A percentile compares a stretch with the other conserved stretches of the same genome.
These are phyloP conservation scores for Prunus mume DNA, from an alignment of 306 rosid species.

Conservation along the genomic window DNA sequence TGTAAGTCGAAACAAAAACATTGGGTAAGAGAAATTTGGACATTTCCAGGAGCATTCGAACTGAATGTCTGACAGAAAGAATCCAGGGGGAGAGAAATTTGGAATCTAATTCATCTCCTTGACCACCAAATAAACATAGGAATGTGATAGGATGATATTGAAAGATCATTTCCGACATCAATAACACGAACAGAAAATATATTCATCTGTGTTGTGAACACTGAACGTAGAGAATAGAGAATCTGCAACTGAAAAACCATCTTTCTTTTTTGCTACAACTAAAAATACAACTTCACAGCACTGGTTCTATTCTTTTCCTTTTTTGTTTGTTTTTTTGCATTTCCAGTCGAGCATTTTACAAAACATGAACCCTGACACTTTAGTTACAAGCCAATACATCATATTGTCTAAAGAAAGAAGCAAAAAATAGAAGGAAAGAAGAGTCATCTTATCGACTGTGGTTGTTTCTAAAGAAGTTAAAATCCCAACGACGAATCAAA, in stretches of 20 bases:
- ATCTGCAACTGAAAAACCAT: background rate
- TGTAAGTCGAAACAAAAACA: background rate
- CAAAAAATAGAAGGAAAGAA: background rate
- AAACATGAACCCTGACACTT: slow-evolving; percentile 27
- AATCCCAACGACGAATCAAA: slow-evolving; percentile 88
- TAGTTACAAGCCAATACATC: slow-evolving; percentile 37
- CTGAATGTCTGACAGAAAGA: background rate
- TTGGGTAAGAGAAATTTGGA: background rate
- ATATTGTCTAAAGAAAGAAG: slow-evolving; percentile 8
- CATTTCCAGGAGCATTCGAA: background rate
- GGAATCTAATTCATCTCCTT: background rate
- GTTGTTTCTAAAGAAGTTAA: slow-evolving; percentile 69
- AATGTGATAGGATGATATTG: background rate
- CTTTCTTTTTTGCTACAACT: background rate
- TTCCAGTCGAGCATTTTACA: slow-evolving; percentile 38
- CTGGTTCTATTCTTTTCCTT: background rate
- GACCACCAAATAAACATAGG: background rate
- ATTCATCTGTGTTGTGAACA: background rate
- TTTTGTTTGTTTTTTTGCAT: slow-evolving; percentile 1
- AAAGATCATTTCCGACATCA: background rate
- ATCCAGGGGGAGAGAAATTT: background rate
- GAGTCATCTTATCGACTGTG: slow-evolving; percentile 41
- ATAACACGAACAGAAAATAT: background rate
- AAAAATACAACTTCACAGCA: slow-evolving; percentile 15
- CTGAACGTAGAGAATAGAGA: background rate